Percentiles rank a stretch among this genome's conserved stretches.
These are phyloP conservation scores for Fusarium mangiferae DNA, from an alignment of 2,329 filamentous ascomycete species.

Conservation along the genomic window DNA sequence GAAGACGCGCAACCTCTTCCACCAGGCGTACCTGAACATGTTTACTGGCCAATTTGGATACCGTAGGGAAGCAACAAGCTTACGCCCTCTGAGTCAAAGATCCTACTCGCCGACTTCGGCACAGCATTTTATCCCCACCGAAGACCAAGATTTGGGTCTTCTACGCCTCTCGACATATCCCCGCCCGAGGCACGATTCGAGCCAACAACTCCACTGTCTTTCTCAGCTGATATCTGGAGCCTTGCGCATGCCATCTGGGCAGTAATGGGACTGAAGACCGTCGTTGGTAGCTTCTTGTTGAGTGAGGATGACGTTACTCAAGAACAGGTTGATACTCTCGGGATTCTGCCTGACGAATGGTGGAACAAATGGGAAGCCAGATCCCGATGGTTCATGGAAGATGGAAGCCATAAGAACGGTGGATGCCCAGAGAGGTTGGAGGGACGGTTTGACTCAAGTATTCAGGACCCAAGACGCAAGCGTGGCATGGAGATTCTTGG, in stretches of 20 bases:
- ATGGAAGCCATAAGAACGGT: not conserved
- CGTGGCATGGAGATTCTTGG: not conserved
- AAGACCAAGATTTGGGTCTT: conserved; percentile 39
- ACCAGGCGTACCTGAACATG: conserved; percentile 45
- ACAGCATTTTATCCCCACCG: conserved; percentile 45
- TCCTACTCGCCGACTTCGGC: conserved; percentile 48
- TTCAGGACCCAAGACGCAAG: conserved; percentile 3
- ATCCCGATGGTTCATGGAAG: conserved; percentile 6
- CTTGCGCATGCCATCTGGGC: conserved; percentile 50
- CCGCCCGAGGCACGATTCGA: conserved; percentile 51
- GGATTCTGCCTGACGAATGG: conserved; percentile 28
- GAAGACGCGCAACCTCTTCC: conserved; percentile 24
- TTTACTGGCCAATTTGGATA: conserved; percentile 47
- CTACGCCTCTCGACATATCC: conserved; percentile 43
- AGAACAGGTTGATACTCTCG: conserved; percentile 33
- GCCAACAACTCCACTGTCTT: conserved; percentile 46
- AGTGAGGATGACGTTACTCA: conserved; percentile 18
- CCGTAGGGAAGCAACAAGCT: conserved; percentile 46
- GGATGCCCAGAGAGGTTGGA: not conserved
- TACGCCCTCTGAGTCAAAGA: conserved; percentile 31
- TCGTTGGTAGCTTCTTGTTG: conserved; percentile 12
- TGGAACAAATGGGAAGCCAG: conserved; percentile 28
- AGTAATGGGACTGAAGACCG: conserved; percentile 42
- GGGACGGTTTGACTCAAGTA: not conserved
- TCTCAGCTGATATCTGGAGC: conserved; percentile 53